Base-by-base conservation (phyloP, 2,329 filamentous ascomycete species). In the Aspergillus tubingensis region DNA sequence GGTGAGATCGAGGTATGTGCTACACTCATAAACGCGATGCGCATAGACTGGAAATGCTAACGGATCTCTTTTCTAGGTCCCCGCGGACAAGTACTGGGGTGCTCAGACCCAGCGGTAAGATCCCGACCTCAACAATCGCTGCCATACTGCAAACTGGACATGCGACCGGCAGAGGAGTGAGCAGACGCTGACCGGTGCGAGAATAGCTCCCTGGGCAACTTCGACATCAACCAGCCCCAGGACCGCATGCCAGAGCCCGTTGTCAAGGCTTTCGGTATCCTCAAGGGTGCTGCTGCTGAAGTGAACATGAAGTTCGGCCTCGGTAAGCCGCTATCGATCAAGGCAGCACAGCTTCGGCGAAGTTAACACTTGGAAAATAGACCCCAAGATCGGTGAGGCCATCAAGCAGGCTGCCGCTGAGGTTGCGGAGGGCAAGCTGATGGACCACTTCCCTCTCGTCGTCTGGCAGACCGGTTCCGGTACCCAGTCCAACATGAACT, bases 401-500 rank as follows among this genome's bases (percentile, higher is more conserved):
- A 98, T 98, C 73, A 90, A 97, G 82, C 88, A 97, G 82, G 95
- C 95, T 61, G 92, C 95, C 66, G 86, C 88, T 65, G 95, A 99
- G 82, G 94, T 99, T 43, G 93, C 94, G 59, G 89, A 91, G 66
- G 88, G 95, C 75, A 96, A 97, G 85, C 89, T 98, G 71, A 79
- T 96, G 73, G 93, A 97, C 79, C 94, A 98, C 84, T 98, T 99
- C 82, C 95, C 95, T 67, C 91, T 98, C 63, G 94, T 98, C 59
- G 94, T 99, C 75, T 99, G 95, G 95, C 95, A 99, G 84, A 99
- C 95, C 57, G 95, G 95, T 66, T 98, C 95, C 54, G 95, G 95
- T 76, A 98, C 95, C 30, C 95, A 98, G 84, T 97, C 93, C 79
- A 98, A 96, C 87, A 98, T 98, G 95, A 99, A 99, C 83, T 93